Evolutionary conservation across 257 asterid genomes (phyloP), one percentile per base, ranked within the genome.

Genomic region (Nyctanthes arbortristis): DNA sequence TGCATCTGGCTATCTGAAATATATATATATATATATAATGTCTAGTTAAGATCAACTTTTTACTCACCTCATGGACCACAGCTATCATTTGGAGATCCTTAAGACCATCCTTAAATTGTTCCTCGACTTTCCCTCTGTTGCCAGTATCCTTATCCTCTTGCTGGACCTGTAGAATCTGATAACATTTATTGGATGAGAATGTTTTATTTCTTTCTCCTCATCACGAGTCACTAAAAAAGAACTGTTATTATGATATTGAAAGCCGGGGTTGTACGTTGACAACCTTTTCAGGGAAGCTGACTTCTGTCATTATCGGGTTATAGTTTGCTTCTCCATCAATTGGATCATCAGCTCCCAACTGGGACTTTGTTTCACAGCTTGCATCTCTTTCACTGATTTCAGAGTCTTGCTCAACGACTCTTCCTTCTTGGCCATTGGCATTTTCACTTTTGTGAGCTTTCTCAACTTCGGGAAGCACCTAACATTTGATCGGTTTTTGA

Each of bases 11-110:
- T 22, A 55, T 62, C 28, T 68, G 78, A 69, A 72, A 24, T 54
- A 63, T 49, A 32, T 33, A 64, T n/a, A n/a, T n/a, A n/a, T n/a
- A n/a, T n/a, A n/a, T n/a, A n/a, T n/a, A 67, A 12, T 1, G 35
- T 47, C 25, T 30, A 6, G 33, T 65, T 45, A 20, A 12, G 65
- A 43, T 73, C 57, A 40, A 24, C 47, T 55, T 47, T 56, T 34
- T 30, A 45, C 72, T 68, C 52, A 71, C 82, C 75, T 80, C 76
- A 37, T 73, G 71, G 24, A 32, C 69, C 30, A 65, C 31, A 58
- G 75, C 36, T 22, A 40, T 27, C 36, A 36, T 54, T 43, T 75
- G 77, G 72, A 68, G 54, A 68, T 65, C 84, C 55, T 71, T 55
- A 25, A 20, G 66, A 66, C 63, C 77, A 71, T 62, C 73, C 70